Conservation (phyloP, 2,329 filamentous ascomycete genomes). For the Fusarium sterilihyphosum region DNA sequence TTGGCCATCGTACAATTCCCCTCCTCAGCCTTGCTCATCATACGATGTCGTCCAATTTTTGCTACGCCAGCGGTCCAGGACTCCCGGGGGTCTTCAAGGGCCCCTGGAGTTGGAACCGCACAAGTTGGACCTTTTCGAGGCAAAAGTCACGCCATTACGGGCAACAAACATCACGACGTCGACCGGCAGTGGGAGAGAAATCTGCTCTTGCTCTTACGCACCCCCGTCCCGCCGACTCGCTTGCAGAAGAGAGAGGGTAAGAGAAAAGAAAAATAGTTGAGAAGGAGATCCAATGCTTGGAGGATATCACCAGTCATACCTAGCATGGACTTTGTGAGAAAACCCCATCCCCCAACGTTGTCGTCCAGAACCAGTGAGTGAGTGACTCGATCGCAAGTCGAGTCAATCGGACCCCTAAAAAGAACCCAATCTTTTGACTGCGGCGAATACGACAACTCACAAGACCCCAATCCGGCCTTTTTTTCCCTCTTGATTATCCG, state of each 20-base stretch:
- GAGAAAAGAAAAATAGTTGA: constrained; percentile 9
- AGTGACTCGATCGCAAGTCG: constrained; percentile 17
- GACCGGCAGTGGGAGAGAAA: constrained; percentile 36
- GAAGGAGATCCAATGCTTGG: constrained; percentile 1
- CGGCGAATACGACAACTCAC: constrained; percentile 37
- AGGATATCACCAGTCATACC: constrained; percentile 20
- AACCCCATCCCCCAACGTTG: constrained; percentile 23
- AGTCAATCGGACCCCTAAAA: constrained; percentile 22
- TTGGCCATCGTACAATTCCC: constrained; percentile 47
- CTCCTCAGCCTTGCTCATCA: constrained; percentile 52
- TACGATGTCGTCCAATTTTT: constrained; percentile 50
- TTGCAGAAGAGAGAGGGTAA: constrained; percentile 15
- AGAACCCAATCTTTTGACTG: constrained; percentile 23
- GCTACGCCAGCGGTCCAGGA: constrained; percentile 42
- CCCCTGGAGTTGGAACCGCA: constrained; percentile 38
- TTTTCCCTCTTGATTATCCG: constrained; percentile 15
- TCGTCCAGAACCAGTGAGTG: constrained; percentile 12
- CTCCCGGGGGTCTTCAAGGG: constrained; percentile 37
- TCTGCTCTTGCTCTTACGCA: constrained; percentile 22
- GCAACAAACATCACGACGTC: constrained; percentile 43
- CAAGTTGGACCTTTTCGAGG: constrained; percentile 39
- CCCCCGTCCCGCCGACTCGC: constrained; percentile 22
- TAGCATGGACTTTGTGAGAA: constrained; percentile 1
- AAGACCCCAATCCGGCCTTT: constrained; percentile 16
- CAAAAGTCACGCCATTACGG: constrained; percentile 45